Conservation (phyloP, 352 stramenopile species). For the Phytophthora colocasiae region DNA sequence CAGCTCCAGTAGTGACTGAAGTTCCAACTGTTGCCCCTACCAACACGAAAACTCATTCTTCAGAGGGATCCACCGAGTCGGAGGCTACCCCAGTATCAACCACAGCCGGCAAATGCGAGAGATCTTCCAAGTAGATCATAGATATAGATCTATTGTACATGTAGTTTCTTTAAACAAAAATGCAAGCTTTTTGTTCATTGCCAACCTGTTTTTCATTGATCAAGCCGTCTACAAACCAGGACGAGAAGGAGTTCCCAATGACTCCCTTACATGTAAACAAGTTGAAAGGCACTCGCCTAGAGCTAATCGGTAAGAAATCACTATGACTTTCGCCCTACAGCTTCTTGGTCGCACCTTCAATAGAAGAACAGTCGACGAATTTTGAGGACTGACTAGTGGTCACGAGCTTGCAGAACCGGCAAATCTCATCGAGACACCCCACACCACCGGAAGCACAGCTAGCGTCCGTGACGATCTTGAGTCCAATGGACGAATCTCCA, state of each 20-base stretch:
- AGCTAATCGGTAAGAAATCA: conserved; percentile 9
- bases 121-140: conserved; percentile 9
- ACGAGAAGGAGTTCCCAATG: conserved; percentile 20
- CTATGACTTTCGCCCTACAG: conserved; percentile 25
- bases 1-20: conserved; percentile 9
- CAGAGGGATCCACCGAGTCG: conserved; percentile 19
- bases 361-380: conserved; percentile 4
- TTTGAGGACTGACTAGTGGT: neutral
- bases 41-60: conserved; percentile 1
- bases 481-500: conserved; percentile 10
- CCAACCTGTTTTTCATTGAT: conserved; percentile 24
- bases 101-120: conserved; percentile 22
- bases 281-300: conserved; percentile 15
- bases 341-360: conserved; percentile 19
- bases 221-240: conserved; percentile 5
- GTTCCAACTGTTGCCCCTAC: neutral
- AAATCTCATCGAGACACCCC: conserved; percentile 16
- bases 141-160: conserved; percentile 1
- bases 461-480: conserved; percentile 21
- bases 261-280: conserved; percentile 22
- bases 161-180: conserved; percentile 2
- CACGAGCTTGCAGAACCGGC: conserved; percentile 11
- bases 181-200: neutral
- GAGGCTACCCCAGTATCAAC: conserved; percentile 18
- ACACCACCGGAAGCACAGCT: conserved; percentile 7